These are phyloP conservation scores for Neurospora tetrasperma DNA, from an alignment of 495 filamentous ascomycete genomes.

Conservation along the genomic window DNA sequence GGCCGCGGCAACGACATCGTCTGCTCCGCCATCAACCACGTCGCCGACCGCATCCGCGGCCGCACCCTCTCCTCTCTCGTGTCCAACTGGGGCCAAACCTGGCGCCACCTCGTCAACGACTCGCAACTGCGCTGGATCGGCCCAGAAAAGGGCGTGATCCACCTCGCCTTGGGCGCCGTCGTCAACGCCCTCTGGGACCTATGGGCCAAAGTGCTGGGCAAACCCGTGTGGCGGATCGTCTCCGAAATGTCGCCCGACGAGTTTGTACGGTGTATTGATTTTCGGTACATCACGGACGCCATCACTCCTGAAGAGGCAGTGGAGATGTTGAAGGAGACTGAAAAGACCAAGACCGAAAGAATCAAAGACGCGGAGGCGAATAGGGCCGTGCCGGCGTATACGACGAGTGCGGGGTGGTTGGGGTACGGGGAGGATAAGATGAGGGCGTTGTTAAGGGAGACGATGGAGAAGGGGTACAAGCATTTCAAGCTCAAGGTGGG, in stretches of 20 bases:
- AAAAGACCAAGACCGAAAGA: slow-evolving; percentile 53
- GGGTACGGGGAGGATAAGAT: slow-evolving; percentile 86
- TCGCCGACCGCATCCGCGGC: slow-evolving; percentile 61
- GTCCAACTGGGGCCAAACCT: slow-evolving; percentile 76
- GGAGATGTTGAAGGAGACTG: slow-evolving; percentile 51
- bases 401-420: slow-evolving; percentile 86
- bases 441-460: slow-evolving; percentile 58
- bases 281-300: slow-evolving; percentile 90
- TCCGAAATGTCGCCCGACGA: slow-evolving; percentile 83
- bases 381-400: slow-evolving; percentile 79
- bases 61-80: slow-evolving; percentile 67
- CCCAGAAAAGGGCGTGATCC: slow-evolving; percentile 90
- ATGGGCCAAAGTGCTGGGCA: slow-evolving; percentile 76
- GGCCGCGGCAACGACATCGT: slow-evolving; percentile 93
- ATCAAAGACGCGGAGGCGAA: slow-evolving; percentile 58
- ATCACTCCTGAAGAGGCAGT: slow-evolving; percentile 79
- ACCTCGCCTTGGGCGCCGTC: slow-evolving; percentile 80
- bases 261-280: slow-evolving; percentile 80
- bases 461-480: slow-evolving; percentile 61
- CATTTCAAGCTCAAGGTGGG: slow-evolving; percentile 95
- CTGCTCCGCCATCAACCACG: slow-evolving; percentile 68
- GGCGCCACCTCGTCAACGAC: slow-evolving; percentile 85
- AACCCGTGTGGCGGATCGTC: slow-evolving; percentile 86
- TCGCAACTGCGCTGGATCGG: slow-evolving; percentile 90
- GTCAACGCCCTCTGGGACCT: slow-evolving; percentile 95